phyloP scores from a whole-genome alignment of 306 rosid genomes.

The Rosa chinensis region DNA sequence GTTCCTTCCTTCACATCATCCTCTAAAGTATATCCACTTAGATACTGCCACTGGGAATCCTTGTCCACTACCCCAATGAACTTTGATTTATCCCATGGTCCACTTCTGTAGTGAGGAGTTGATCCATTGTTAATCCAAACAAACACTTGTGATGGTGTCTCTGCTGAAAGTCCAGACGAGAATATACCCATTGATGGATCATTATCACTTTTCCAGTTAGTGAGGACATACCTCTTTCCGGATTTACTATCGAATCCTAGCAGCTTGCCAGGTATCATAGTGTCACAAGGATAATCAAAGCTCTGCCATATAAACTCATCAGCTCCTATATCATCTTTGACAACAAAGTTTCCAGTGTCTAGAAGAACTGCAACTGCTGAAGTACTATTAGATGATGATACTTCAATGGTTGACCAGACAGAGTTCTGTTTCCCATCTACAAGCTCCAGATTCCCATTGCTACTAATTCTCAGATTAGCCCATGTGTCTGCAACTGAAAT shows the following conservation, averaged over 20 bases:
- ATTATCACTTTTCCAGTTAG: slow-evolving; percentile 40
- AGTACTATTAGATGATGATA: background rate
- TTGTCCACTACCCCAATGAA: slow-evolving; percentile 40
- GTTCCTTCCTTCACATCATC: slow-evolving; percentile 30
- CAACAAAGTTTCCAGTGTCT: slow-evolving; percentile 33
- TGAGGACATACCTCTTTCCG: slow-evolving; percentile 22
- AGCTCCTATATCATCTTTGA: slow-evolving; percentile 15
- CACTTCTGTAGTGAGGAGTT: slow-evolving; percentile 47
- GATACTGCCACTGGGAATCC: slow-evolving; percentile 29
- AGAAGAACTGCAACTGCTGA: slow-evolving; percentile 32
- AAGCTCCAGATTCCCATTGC: slow-evolving; percentile 37
- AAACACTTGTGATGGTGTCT: slow-evolving; percentile 38
- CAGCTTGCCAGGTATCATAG: slow-evolving; percentile 31
- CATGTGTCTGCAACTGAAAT: slow-evolving; percentile 8
- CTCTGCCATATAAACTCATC: slow-evolving; percentile 35
- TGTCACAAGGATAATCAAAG: slow-evolving; percentile 40
- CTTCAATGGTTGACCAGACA: slow-evolving; percentile 35
- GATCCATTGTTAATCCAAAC: slow-evolving; percentile 35
- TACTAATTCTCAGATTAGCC: slow-evolving; percentile 20
- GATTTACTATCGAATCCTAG: slow-evolving; percentile 33
- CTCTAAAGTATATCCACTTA: slow-evolving; percentile 21
- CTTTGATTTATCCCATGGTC: slow-evolving; percentile 47
- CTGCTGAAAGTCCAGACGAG: slow-evolving; percentile 23
- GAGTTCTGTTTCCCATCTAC: slow-evolving; percentile 20
- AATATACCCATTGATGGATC: slow-evolving; percentile 43